phyloP scores from a whole-genome alignment of 441 rosid species.

The Raphanus hybrid region DNA sequence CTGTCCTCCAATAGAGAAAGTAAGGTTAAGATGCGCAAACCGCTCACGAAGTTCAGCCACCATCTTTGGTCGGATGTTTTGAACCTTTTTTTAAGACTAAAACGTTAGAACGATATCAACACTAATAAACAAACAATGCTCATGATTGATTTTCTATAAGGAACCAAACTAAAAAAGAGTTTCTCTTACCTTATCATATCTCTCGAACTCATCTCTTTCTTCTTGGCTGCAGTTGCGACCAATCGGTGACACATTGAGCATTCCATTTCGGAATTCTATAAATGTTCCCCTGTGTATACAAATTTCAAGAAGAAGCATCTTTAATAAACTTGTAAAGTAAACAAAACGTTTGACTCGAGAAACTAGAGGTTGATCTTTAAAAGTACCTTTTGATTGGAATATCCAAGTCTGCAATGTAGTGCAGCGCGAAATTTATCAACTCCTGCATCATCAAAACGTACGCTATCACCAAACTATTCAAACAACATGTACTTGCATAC shows the following conservation, averaged over 20 bases:
- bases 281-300: slow-evolving; percentile 81
- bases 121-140: too few relatives aligned
- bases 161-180: not conserved
- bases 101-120: too few relatives aligned
- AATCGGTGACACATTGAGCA: slow-evolving; percentile 97
- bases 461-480: slow-evolving; percentile 33
- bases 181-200: slow-evolving; percentile 80
- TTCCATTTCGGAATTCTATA: slow-evolving; percentile 96
- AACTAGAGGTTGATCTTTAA: slow-evolving; percentile 23
- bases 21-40: slow-evolving; percentile 88
- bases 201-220: slow-evolving; percentile 97
- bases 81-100: slow-evolving; percentile 52
- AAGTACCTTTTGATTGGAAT: slow-evolving; percentile 92
- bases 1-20: slow-evolving; percentile 97
- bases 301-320: slow-evolving; percentile 23
- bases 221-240: slow-evolving; percentile 99
- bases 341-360: slow-evolving; percentile 9
- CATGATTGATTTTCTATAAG: too few relatives aligned
- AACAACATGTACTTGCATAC: slow-evolving; percentile 11
- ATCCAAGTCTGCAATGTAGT: slow-evolving; percentile 95
- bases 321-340: too few relatives aligned
- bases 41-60: slow-evolving; percentile 82
- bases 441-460: slow-evolving; percentile 62
- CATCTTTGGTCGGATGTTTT: slow-evolving; percentile 83
- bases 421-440: slow-evolving; percentile 80